These are phyloP conservation scores for Plasmopara halstedii DNA, from an alignment of 352 stramenopile species.

Conservation along the genomic window DNA sequence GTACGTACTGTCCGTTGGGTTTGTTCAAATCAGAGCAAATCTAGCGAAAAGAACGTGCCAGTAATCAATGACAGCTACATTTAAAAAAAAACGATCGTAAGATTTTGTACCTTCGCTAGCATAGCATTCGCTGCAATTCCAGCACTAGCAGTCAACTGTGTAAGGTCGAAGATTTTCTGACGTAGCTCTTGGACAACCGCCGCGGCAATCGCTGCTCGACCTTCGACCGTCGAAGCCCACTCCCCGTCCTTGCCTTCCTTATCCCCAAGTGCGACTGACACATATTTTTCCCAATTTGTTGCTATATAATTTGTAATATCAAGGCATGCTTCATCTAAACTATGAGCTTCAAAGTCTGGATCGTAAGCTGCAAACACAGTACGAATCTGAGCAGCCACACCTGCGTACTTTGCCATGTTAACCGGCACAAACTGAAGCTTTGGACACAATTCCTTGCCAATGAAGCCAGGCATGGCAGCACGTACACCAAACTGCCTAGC, in stretches of 20 bases:
- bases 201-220: conserved; percentile 26
- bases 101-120: conserved; percentile 82
- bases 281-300: conserved; percentile 45
- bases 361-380: conserved; percentile 91
- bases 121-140: conserved; percentile 89
- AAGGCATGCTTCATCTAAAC: conserved; percentile 93
- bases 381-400: conserved; percentile 65
- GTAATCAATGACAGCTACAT: background rate
- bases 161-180: conserved; percentile 68
- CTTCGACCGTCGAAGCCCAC: conserved; percentile 7
- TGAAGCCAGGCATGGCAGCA: conserved; percentile 95
- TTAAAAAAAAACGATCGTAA: background rate
- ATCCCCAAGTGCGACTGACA: conserved; percentile 7
- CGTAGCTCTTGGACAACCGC: conserved; percentile 83
- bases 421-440: conserved; percentile 88
- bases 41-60: conserved; percentile 11
- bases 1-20: conserved; percentile 91
- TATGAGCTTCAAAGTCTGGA: conserved; percentile 85
- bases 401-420: conserved; percentile 89
- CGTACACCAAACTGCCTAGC: conserved; percentile 92
- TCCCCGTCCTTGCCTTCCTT: conserved; percentile 4
- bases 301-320: conserved; percentile 89
- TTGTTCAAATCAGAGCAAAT: conserved; percentile 96
- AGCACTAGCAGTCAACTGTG: conserved; percentile 90
- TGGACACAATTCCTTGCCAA: conserved; percentile 92